Base-by-base conservation (phyloP, 1,284 basidiomycete species). In the Lentinus polychrous region DNA sequence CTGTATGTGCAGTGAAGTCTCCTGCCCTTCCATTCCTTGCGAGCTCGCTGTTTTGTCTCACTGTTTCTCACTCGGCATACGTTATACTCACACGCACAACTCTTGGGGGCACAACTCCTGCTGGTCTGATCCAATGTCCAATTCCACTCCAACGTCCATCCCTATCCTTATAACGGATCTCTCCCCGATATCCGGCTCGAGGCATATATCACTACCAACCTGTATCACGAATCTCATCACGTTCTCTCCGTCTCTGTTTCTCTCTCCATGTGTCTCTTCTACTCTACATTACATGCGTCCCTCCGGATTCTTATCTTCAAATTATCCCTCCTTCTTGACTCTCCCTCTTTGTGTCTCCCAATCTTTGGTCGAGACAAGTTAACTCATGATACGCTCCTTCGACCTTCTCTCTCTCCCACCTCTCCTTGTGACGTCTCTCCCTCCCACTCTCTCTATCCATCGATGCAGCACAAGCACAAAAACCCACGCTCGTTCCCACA, bases 1-100 rank as follows among this genome's bases (percentile, higher is more conserved):
- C 74, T 88, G 45, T 87, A 78, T 64, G 86, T 89, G 59, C 81
- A 77, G 61, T 88, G 69, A 77, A 55, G 39, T 22, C 39, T 6
- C 35, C 35, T 37, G 6, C 6, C 22, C 39, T 3, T 40, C 10
- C 18, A 5, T 12, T 6, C 7, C 12, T 22, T 22, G 8, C 39
- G 12, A 20, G 12, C 39, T 40, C n/a, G 39, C 14, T 22, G 35
- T 37, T 18, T 18, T 14, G 10, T 23, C 20, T 22, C 7, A 15
- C 8, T 40, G 39, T 23, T 18, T 40, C 17, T 40, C 6, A 20
- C 20, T 22, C 12, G 35, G 14, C 35, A 37, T 37, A 4, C 18
- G 35, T 37, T 12, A 38, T 40, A 40, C 39, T 40, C 39, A 40
- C 39, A 12, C 37, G 14, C 15, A 18, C 17, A 40, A 27, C 10